Evolutionary conservation across 495 filamentous ascomycete genomes (phyloP), one percentile per base, ranked within the genome.

Genomic region (Lasiosphaeris hirsuta): DNA sequence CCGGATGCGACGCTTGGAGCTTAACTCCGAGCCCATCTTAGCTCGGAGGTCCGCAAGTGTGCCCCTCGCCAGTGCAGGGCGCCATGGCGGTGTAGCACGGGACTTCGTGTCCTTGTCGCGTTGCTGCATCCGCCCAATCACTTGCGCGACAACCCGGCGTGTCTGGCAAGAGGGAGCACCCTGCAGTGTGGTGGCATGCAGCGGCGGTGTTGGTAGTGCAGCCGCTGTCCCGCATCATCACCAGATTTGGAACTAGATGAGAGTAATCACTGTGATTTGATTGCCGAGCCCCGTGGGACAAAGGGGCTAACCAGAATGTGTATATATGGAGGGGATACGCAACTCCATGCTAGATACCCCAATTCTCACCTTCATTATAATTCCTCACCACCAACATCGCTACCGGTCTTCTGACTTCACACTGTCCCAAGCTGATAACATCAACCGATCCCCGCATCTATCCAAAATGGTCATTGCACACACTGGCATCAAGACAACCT

Each of bases 391-490:
- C 23, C 23, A 30, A 30, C 23, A 30, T 30, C 23, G 23, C 23
- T 5, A 5, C 23, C 23, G 2, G 23, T 30, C 23, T 30, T 30
- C 23, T 30, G 23, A 30, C 23, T 30, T 30, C 23, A 30, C 23
- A 30, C 23, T 30, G 5, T 2, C 23, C 23, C 23, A 30, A 30
- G 23, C 23, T 30, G 23, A 30, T 30, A 30, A 30, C 23, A 30
- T 5, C 23, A 30, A 30, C 23, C 23, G 23, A 30, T 49, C 33
- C 13, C 36, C 23, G 9, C 10, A 7, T 1, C 33, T 13, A 2
- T 1, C 53, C 15, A 65, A 62, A 53, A 67, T 67, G 62, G 38
- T 47, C 39, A 67, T 67, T 53, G 36, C 54, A 19, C 64, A 67
- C 59, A 58, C 59, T 1, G 64, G 62, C 40, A 59, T 67, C 57